These are phyloP conservation scores for Eimeria acervulina DNA, from an alignment of 169 alveolate genomes.

Conservation along the genomic window DNA sequence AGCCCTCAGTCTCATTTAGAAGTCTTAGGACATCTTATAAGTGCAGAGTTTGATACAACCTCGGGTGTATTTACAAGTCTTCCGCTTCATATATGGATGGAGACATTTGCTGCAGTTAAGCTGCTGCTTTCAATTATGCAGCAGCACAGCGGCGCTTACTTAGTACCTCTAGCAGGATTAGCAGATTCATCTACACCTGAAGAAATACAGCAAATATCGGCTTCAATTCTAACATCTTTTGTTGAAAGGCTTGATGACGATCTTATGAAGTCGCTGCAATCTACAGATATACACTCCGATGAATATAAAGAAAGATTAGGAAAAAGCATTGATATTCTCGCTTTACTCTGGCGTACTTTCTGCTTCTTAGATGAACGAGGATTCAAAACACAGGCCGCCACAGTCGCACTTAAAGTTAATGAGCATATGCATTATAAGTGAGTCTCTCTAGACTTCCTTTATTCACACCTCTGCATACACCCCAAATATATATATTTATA, in stretches of 20 bases:
- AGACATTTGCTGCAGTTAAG: conserved; percentile 81
- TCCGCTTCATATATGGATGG: conserved; percentile 91
- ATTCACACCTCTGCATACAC: too few species aligned
- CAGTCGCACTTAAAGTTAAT: conserved; percentile 88
- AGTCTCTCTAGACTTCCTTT: conserved; percentile 61
- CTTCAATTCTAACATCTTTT: conserved; percentile 77
- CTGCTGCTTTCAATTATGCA: conserved; percentile 36
- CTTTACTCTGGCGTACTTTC: conserved; percentile 87
- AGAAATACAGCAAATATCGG: conserved; percentile 56
- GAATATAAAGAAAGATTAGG: conserved; percentile 82
- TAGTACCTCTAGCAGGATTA: conserved; percentile 35
- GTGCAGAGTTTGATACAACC: conserved; percentile 93
- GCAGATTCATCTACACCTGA: conserved; percentile 54
- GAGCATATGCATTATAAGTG: conserved; percentile 93
- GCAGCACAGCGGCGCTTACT: conserved; percentile 31
- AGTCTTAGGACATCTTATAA: conserved; percentile 92
- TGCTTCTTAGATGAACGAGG: conserved; percentile 86
- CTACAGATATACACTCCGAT: conserved; percentile 92
- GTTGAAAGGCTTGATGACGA: conserved; percentile 88
- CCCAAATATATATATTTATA: too few species aligned
- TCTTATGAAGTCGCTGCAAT: conserved; percentile 86
- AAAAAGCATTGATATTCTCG: conserved; percentile 84
- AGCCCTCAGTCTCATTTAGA: conserved; percentile 89
- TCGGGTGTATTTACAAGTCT: conserved; percentile 93
- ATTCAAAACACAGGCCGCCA: conserved; percentile 86